Conservation (phyloP, 2,329 filamentous ascomycete species). For the Penicillium nordicum region DNA sequence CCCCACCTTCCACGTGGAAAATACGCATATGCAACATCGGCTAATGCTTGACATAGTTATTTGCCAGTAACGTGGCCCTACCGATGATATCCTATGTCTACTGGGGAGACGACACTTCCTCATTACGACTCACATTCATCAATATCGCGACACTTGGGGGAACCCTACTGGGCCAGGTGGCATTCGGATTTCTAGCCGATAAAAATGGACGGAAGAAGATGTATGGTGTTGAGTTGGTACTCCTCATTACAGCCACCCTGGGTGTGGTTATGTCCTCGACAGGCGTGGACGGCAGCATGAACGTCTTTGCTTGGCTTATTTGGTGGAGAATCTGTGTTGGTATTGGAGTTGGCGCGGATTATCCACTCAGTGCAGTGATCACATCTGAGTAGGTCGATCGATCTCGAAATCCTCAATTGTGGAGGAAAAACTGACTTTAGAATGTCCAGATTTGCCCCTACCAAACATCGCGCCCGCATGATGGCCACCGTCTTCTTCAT, state of each 20-base stretch:
- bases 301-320: conserved; percentile 45
- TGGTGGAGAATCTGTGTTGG: conserved; percentile 50
- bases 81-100: conserved; percentile 50
- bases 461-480: conserved; percentile 64
- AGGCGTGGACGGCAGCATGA: conserved; percentile 45
- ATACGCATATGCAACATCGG: background rate
- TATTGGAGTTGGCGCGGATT: conserved; percentile 63
- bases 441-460: conserved; percentile 46
- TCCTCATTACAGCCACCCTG: conserved; percentile 47
- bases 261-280: conserved; percentile 47
- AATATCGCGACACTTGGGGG: conserved; percentile 48
- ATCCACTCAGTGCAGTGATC: conserved; percentile 65
- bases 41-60: conserved; percentile 32
- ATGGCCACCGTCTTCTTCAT: conserved; percentile 66
- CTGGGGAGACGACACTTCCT: conserved; percentile 40
- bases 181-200: conserved; percentile 49
- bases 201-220: conserved; percentile 49
- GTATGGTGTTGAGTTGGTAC: conserved; percentile 50
- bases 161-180: conserved; percentile 47
- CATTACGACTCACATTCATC: conserved; percentile 39
- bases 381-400: conserved; percentile 57
- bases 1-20: background rate
- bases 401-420: no score
- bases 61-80: conserved; percentile 51
- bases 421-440: background rate